Percentiles rank a stretch among this genome's conserved stretches.
Evolutionary conservation across 176 grass and related monocot species (phyloP).

Genomic region (Eleusine indica): DNA sequence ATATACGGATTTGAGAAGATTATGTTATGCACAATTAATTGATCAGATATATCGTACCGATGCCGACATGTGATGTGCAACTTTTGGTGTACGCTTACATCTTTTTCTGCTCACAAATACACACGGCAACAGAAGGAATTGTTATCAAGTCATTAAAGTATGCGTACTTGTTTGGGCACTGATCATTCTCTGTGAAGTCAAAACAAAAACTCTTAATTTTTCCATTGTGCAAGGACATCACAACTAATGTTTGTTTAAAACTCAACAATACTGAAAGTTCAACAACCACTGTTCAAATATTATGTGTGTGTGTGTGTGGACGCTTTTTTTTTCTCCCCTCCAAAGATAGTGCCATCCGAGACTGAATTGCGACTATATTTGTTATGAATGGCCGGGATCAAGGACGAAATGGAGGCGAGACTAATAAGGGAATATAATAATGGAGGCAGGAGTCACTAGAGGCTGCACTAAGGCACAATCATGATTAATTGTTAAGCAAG

Average conservation of each 20-base stretch:
- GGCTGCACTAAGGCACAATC: constrained; percentile 28
- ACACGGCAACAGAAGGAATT: not conserved
- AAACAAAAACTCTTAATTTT: constrained; percentile 27
- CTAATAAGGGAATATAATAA: constrained; percentile 35
- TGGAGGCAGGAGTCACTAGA: constrained; percentile 22
- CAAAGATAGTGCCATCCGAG: constrained; percentile 29
- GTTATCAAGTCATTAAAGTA: constrained; percentile 19
- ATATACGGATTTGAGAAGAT: constrained; percentile 22
- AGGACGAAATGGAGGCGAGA: constrained; percentile 42
- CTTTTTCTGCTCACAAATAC: constrained; percentile 25
- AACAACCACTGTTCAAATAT: constrained; percentile 41
- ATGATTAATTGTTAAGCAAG: constrained; percentile 43
- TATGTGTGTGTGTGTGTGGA: constrained; percentile 22
- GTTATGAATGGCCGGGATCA: constrained; percentile 26
- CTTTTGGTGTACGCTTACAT: constrained; percentile 35
- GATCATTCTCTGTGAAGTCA: constrained; percentile 41
- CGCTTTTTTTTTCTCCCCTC: not conserved
- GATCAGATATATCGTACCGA: constrained; percentile 32
- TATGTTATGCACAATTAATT: constrained; percentile 32
- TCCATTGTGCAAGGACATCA: constrained; percentile 33
- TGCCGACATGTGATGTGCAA: constrained; percentile 48
- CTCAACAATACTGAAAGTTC: constrained; percentile 25
- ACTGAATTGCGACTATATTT: constrained; percentile 22
- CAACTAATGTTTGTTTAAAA: constrained; percentile 52
- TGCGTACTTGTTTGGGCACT: constrained; percentile 11